Percentiles rank a stretch among this genome's conserved stretches.
These are phyloP conservation scores for Diversispora eburnea DNA, from an alignment of 192 early-diverging fungal genomes.

Conservation along the genomic window DNA sequence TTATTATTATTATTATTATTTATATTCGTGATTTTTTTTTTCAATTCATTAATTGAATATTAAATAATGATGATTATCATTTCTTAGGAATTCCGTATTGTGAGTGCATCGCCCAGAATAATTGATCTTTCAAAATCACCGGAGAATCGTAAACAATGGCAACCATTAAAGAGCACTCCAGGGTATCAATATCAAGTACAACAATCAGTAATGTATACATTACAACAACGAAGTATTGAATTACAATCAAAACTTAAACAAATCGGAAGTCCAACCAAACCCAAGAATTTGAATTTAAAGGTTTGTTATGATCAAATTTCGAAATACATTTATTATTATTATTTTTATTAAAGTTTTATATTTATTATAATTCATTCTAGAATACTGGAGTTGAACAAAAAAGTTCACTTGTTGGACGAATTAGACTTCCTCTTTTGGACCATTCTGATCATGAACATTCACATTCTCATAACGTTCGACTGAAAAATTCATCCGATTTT, in stretches of 20 bases:
- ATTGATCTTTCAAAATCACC: slow-evolving; percentile 40
- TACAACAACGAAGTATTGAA: slow-evolving; percentile 51
- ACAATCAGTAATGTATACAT: slow-evolving; percentile 50
- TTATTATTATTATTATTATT: slow-evolving; percentile 4
- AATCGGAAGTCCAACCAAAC: slow-evolving; percentile 4
- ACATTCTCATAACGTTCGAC: slow-evolving; percentile 23
- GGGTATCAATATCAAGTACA: slow-evolving; percentile 56
- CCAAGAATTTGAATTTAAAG: slow-evolving; percentile 13
- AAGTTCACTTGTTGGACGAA: slow-evolving; percentile 26
- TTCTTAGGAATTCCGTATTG: slow-evolving; percentile 37
- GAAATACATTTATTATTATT: no score
- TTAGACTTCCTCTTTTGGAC: slow-evolving; percentile 24
- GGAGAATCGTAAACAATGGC: slow-evolving; percentile 40
- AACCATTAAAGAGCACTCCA: slow-evolving; percentile 41
- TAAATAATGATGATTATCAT: not conserved
- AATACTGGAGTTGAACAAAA: slow-evolving; percentile 5
- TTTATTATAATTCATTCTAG: slow-evolving; percentile 5
- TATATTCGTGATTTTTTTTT: not conserved
- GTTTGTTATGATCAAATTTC: no score
- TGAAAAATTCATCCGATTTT: slow-evolving; percentile 33
- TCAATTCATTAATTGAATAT: not conserved
- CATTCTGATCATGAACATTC: not conserved
- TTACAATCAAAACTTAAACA: slow-evolving; percentile 35
- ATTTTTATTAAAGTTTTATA: not conserved
- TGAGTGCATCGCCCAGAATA: slow-evolving; percentile 51